These are phyloP conservation scores for Hypomontagnella submonticulosa DNA, from an alignment of 495 filamentous ascomycete genomes.

Conservation along the genomic window DNA sequence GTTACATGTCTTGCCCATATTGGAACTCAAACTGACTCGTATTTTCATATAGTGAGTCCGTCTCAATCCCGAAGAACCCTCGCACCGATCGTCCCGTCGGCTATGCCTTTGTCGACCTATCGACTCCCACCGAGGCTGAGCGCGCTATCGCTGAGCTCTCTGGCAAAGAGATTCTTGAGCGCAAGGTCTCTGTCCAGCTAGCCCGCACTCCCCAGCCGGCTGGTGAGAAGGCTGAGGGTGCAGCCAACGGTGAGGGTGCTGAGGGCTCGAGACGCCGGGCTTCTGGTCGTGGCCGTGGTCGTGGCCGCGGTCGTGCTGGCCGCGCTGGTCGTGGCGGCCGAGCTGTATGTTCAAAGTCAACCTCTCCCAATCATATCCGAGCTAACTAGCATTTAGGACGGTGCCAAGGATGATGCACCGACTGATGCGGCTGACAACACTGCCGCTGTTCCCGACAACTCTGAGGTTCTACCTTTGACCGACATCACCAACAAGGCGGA, in stretches of 20 bases:
- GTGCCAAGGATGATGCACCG: conserved; percentile 60
- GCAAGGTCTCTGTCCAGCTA: conserved; percentile 98
- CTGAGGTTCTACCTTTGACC: conserved; percentile 62
- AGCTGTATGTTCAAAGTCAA: conserved; percentile 70
- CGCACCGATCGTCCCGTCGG: conserved; percentile 97
- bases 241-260: conserved; percentile 71
- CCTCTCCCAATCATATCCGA: background rate
- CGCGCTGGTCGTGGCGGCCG: conserved; percentile 80
- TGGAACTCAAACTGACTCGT: conserved; percentile 39
- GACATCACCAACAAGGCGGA: conserved; percentile 64
- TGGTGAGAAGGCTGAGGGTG: conserved; percentile 77
- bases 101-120: conserved; percentile 98
- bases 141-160: conserved; percentile 94
- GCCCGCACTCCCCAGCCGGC: conserved; percentile 94
- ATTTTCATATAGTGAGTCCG: conserved; percentile 79
- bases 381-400: conserved; percentile 51
- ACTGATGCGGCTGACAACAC: conserved; percentile 58
- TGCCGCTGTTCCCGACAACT: conserved; percentile 53
- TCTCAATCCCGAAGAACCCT: conserved; percentile 98
- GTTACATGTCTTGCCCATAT: background rate
- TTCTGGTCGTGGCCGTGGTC: conserved; percentile 73
- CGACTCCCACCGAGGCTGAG: conserved; percentile 91
- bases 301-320: conserved; percentile 79
- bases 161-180: conserved; percentile 94
- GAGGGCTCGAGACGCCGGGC: conserved; percentile 83